Percentiles rank a stretch among this genome's conserved stretches.
Evolutionary conservation across 2,329 filamentous ascomycete genomes (phyloP).

Genomic region (Sarocladium strictum): DNA sequence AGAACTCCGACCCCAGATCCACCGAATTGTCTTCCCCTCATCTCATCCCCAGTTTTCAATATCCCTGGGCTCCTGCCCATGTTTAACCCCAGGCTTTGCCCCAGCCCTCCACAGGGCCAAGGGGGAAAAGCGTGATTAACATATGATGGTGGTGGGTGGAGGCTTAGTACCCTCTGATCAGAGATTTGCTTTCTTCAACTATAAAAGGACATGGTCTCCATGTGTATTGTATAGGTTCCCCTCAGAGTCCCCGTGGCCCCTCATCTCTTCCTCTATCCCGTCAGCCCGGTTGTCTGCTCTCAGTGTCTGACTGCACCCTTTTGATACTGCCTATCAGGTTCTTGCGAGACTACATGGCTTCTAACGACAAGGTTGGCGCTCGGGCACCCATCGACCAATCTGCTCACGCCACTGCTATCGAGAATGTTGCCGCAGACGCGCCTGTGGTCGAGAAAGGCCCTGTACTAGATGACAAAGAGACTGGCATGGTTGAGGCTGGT

Average conservation of each 20-base stretch:
- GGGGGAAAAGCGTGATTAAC: not conserved
- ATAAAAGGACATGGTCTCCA: too few species aligned
- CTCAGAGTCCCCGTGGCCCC: too few species aligned
- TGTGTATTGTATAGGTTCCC: too few species aligned
- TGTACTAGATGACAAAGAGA: not conserved
- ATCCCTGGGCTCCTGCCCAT: not conserved
- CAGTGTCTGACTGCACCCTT: not conserved
- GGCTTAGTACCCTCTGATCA: not conserved
- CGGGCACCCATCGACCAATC: not conserved
- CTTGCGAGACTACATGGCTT: not conserved
- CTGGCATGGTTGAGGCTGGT: not conserved
- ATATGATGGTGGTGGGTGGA: not conserved
- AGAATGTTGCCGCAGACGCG: not conserved
- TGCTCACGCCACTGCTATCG: not conserved
- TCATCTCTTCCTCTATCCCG: not conserved
- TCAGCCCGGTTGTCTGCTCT: not conserved
- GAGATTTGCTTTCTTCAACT: too few species aligned
- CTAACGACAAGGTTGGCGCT: not conserved
- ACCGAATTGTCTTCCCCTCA: not conserved
- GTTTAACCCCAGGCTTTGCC: not conserved
- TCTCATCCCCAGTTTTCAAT: constrained; percentile 1
- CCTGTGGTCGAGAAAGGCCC: constrained; percentile 3
- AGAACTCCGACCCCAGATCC: not conserved
- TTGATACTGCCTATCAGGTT: not conserved
- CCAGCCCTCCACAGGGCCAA: not conserved